A percentile compares a stretch with the other conserved stretches of the same genome.
phyloP scores from a whole-genome alignment of 257 asterid species.

The Solanum tacnaense region DNA sequence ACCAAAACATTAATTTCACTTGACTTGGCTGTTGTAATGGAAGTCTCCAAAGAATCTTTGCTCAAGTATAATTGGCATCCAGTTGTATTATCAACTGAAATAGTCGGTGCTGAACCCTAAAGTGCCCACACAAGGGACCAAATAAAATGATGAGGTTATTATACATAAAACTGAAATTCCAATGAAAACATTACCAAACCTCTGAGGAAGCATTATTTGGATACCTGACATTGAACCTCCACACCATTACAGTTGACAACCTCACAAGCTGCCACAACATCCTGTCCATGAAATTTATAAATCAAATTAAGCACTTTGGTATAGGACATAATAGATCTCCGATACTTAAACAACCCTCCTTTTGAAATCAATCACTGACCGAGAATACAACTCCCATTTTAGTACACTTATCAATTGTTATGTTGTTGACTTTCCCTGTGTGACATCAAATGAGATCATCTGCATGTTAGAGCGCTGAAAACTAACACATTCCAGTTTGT shows the following conservation, averaged over 20 bases:
- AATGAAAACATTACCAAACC: not conserved
- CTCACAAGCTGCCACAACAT: conserved; percentile 99
- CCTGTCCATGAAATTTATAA: conserved; percentile 33
- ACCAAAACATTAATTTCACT: conserved; percentile 84
- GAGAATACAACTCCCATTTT: conserved; percentile 90
- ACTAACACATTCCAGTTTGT: not conserved
- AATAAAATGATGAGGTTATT: not conserved
- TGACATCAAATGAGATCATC: not conserved
- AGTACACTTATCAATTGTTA: conserved; percentile 92
- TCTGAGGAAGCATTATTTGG: not conserved
- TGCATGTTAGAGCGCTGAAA: not conserved
- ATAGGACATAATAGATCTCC: not conserved
- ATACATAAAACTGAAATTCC: not conserved
- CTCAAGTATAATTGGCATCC: conserved; percentile 93
- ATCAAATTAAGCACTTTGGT: not conserved
- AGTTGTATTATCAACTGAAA: conserved; percentile 84
- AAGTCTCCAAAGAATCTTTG: conserved; percentile 76
- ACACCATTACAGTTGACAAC: conserved; percentile 76
- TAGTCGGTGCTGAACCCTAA: conserved; percentile 93
- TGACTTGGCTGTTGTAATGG: conserved; percentile 89
- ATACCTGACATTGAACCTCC: conserved; percentile 96
- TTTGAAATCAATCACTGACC: conserved; percentile 33
- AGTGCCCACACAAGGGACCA: not conserved
- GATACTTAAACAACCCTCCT: not conserved
- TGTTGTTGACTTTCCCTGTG: conserved; percentile 97